A percentile compares a stretch with the other conserved stretches of the same genome.
Evolutionary conservation across 2,329 filamentous ascomycete species (phyloP).

Genomic region (Trichophyton benhamiae): DNA sequence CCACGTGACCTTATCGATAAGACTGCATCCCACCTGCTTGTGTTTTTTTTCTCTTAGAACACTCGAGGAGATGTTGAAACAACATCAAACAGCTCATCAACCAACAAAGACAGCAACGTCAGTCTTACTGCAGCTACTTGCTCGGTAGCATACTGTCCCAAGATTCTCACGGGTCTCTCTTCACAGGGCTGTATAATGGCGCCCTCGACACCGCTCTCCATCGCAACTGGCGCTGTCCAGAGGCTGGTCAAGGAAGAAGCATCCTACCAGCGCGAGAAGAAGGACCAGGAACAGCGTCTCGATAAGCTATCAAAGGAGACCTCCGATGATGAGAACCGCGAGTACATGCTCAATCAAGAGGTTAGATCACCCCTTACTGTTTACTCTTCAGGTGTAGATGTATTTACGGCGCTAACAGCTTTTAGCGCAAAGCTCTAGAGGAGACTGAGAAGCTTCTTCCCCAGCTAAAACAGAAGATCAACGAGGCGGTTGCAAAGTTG

Average conservation of each 20-base stretch:
- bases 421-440: constrained; percentile 63
- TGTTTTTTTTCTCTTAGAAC: not conserved
- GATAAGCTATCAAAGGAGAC: constrained; percentile 54
- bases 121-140: not conserved
- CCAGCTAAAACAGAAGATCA: constrained; percentile 58
- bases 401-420: not conserved
- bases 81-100: too few relatives aligned
- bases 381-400: not conserved
- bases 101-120: too few relatives aligned
- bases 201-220: constrained; percentile 60
- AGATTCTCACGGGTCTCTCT: not conserved
- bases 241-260: constrained; percentile 85
- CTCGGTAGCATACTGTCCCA: not conserved
- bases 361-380: constrained; percentile 37
- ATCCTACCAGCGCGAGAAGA: constrained; percentile 78
- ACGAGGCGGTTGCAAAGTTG: constrained; percentile 57
- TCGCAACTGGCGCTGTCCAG: constrained; percentile 65
- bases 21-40: not conserved
- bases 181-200: constrained; percentile 45
- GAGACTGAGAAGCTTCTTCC: constrained; percentile 79
- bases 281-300: constrained; percentile 60
- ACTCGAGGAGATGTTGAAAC: too few relatives aligned
- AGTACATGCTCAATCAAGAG: constrained; percentile 75
- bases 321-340: constrained; percentile 58
- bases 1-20: constrained; percentile 2